Evolutionary conservation across 1,284 basidiomycete species (phyloP), one percentile per base, ranked within the genome.

Genomic region (Sanghuangporus weigelae): DNA sequence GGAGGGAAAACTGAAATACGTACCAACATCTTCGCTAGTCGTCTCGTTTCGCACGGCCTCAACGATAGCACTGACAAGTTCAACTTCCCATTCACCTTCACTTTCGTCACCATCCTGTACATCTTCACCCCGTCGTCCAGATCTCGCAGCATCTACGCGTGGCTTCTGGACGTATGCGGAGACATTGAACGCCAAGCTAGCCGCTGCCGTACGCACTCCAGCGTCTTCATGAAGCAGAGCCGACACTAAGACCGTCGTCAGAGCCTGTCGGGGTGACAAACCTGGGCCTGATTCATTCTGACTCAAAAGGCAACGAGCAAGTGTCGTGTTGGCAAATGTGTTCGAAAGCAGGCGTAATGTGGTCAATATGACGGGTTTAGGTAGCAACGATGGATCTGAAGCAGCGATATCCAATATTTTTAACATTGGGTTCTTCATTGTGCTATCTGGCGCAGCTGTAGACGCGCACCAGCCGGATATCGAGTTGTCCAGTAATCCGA

Each of bases 31-130:
- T 73, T 93, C 91, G 68, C 78, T 89, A 66, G 81, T 79, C 59
- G 75, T 79, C 75, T 95, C 93, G 68, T 81, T 81, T 57, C 80
- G 79, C 44, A 95, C 73, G 7, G 87, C 89, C 73, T 93, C 90
- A 0, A 94, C 73, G 14, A 96, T 72, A 0, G 90, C 94, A 69
- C 87, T 92, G 3, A 89, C 77, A 19, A 95, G 75, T 75, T 96
- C 94, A 0, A 90, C 78, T 70, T 93, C 87, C 92, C 92, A 95
- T 59, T 95, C 92, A 38, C 81, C 88, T 66, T 87, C 80, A 46
- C 80, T 79, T 19, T 76, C 78, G 63, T 82, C 81, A 50, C 81
- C 81, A 6, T 70, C 73, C 26, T 38, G n/a, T 31, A 31, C 68
- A 60, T 68, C 67, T 7, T 69, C 72, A 31, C 74, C 74, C 56